Evolutionary conservation across 106 monocot species (phyloP).

Genomic region (Acorus calamus): DNA sequence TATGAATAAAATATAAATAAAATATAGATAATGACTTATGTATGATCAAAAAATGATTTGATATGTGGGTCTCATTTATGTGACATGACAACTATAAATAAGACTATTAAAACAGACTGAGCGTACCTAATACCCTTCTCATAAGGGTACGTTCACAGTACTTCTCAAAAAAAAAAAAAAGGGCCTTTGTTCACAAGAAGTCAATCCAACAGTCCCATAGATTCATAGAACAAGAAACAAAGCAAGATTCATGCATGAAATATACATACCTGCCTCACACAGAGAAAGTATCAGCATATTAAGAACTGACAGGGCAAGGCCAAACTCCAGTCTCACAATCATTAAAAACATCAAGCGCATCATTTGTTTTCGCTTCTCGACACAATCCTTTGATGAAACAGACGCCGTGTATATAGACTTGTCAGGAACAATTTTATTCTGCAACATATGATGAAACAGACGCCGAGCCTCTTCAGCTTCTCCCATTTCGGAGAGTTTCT

Average conservation of each 20-base stretch:
- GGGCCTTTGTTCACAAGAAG: too few species aligned
- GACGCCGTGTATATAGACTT: slow-evolving; percentile 23
- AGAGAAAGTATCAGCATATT: slow-evolving; percentile 30
- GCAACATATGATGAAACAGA: slow-evolving; percentile 59
- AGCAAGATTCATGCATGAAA: not conserved
- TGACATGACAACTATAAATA: too few species aligned
- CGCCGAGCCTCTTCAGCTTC: slow-evolving; percentile 39
- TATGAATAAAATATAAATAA: too few species aligned
- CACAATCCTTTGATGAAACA: slow-evolving; percentile 55
- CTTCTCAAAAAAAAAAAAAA: too few species aligned
- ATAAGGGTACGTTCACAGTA: too few species aligned
- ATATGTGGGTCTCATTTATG: too few species aligned
- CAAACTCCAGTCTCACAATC: slow-evolving; percentile 43
- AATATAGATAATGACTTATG: too few species aligned
- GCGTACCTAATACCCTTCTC: too few species aligned
- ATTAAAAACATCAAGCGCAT: slow-evolving; percentile 33
- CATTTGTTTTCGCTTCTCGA: slow-evolving; percentile 30
- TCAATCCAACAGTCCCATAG: not conserved
- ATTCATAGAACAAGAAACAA: not conserved
- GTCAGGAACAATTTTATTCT: slow-evolving; percentile 45
- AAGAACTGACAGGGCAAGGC: slow-evolving; percentile 41
- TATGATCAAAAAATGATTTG: too few species aligned
- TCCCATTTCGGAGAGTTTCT: slow-evolving; percentile 48
- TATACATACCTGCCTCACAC: slow-evolving; percentile 49
- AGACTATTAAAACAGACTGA: too few species aligned